Conservation (phyloP, 495 filamentous ascomycete species). For the Aspergillus olivimuriae region DNA sequence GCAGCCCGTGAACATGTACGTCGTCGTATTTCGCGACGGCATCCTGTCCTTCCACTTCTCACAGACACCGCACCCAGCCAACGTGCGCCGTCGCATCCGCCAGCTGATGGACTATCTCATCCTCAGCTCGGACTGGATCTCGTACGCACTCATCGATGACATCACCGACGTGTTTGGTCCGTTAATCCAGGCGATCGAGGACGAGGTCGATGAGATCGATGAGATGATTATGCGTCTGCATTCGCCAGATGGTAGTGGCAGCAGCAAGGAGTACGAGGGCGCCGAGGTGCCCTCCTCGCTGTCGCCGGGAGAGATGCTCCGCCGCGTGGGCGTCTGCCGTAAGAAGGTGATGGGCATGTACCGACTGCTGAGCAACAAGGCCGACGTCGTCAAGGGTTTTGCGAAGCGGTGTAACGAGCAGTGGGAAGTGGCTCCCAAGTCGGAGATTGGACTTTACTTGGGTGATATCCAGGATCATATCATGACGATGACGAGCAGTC, state of each 20-base stretch:
- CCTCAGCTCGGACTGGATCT: constrained; percentile 94
- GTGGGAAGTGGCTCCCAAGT: constrained; percentile 91
- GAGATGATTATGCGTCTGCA: constrained; percentile 74
- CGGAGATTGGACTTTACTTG: constrained; percentile 91
- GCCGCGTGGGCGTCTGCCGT: constrained; percentile 83
- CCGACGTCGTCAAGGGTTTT: constrained; percentile 97
- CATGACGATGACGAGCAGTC: constrained; percentile 92
- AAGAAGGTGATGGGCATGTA: constrained; percentile 97
- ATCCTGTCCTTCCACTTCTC: constrained; percentile 95
- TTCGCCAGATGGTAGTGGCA: constrained; percentile 39
- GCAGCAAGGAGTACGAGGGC: constrained; percentile 29
- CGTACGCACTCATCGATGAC: constrained; percentile 95
- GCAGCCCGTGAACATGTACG: constrained; percentile 94
- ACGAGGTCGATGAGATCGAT: constrained; percentile 87
- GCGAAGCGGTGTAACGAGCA: constrained; percentile 98
- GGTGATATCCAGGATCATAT: constrained; percentile 99
- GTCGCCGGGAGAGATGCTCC: constrained; percentile 73
- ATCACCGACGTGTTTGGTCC: constrained; percentile 95
- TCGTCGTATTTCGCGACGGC: constrained; percentile 93
- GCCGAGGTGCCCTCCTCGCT: constrained; percentile 34
- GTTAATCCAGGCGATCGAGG: constrained; percentile 79
- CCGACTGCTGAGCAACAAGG: constrained; percentile 89
- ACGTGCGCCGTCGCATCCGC: constrained; percentile 86
- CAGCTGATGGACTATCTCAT: constrained; percentile 93
- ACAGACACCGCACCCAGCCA: constrained; percentile 87